Conservation (phyloP, 768 basidiomycete genomes). For the Trichaptum fuscoviolaceum region DNA sequence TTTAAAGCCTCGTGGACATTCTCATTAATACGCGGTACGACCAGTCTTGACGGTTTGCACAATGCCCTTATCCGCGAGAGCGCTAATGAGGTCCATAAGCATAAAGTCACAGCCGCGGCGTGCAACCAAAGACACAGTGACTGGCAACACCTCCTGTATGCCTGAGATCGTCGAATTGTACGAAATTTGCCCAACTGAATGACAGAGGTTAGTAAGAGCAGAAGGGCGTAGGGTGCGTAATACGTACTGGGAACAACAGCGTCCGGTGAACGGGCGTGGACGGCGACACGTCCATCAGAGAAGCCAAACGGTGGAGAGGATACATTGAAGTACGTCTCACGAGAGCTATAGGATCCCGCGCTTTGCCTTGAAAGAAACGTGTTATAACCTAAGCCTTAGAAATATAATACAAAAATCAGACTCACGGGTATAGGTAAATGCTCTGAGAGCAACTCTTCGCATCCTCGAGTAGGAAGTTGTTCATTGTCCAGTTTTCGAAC, state of each 20-base stretch:
- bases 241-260: constrained; percentile 22
- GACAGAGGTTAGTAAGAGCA: background rate
- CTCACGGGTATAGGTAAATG: constrained; percentile 26
- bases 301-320: constrained; percentile 21
- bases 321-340: background rate
- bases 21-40: background rate
- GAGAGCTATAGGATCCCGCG: background rate
- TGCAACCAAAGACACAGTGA: constrained; percentile 24
- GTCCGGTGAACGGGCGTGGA: constrained; percentile 22
- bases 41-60: background rate
- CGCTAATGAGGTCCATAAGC: constrained; percentile 1
- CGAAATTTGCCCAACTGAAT: constrained; percentile 21
- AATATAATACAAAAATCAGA: background rate
- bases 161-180: constrained; percentile 26
- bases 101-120: constrained; percentile 19
- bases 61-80: background rate
- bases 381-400: background rate
- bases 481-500: constrained; percentile 27
- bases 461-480: constrained; percentile 15
- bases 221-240: background rate
- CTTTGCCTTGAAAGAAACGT: background rate
- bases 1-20: background rate
- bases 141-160: constrained; percentile 22
- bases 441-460: constrained; percentile 23
- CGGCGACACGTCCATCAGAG: constrained; percentile 17